Evolutionary conservation across 768 basidiomycete genomes (phyloP).

Genomic region (Leccinellum luteum): DNA sequence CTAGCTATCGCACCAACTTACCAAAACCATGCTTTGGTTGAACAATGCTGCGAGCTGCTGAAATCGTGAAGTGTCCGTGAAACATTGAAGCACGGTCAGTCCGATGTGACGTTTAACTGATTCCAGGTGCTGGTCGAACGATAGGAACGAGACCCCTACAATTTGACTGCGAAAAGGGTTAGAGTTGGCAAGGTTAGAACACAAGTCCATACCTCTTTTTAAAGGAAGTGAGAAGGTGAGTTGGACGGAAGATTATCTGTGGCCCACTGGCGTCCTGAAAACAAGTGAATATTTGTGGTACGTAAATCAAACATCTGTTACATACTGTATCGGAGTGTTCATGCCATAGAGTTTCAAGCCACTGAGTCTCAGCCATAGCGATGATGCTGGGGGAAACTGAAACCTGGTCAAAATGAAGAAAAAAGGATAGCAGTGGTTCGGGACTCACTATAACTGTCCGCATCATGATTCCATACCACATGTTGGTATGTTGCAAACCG

Average conservation of each 20-base stretch:
- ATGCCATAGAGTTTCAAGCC: conserved; percentile 54
- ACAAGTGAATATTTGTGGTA: not conserved
- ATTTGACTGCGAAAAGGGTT: conserved; percentile 37
- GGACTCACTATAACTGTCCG: conserved; percentile 40
- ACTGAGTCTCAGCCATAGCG: conserved; percentile 40
- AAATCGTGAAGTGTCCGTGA: conserved; percentile 36
- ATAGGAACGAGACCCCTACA: conserved; percentile 37
- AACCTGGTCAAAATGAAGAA: not conserved
- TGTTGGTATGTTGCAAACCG: conserved; percentile 56
- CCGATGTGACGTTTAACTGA: conserved; percentile 38
- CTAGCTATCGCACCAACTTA: conserved; percentile 24
- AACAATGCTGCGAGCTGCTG: conserved; percentile 42
- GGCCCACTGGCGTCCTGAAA: conserved; percentile 33
- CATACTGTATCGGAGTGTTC: conserved; percentile 7
- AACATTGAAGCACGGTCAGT: conserved; percentile 40
- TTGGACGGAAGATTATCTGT: conserved; percentile 44
- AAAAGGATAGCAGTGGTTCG: not conserved
- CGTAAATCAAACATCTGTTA: not conserved
- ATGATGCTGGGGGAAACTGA: conserved; percentile 34
- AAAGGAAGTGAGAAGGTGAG: conserved; percentile 37
- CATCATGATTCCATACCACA: conserved; percentile 47
- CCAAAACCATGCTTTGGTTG: conserved; percentile 41
- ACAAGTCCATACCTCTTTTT: conserved; percentile 38
- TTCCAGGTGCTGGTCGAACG: conserved; percentile 38
- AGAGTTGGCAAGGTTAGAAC: not conserved